These are phyloP conservation scores for Penicillium coprophilum DNA, from an alignment of 495 filamentous ascomycete genomes.

Conservation along the genomic window DNA sequence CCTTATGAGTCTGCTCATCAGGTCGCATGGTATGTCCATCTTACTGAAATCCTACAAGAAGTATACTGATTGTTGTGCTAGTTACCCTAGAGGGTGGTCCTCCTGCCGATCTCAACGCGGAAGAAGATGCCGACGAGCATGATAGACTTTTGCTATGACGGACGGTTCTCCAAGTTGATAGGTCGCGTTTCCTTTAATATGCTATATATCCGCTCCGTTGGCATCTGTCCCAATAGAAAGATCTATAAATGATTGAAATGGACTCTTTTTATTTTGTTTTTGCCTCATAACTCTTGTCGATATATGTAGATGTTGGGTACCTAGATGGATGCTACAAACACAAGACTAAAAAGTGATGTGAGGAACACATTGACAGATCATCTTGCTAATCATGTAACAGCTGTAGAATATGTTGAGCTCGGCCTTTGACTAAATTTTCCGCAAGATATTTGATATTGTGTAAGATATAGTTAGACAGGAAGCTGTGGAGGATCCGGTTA, in stretches of 20 bases:
- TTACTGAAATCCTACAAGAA: background rate
- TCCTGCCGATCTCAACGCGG: constrained; percentile 12
- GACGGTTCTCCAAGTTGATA: background rate
- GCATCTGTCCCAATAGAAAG: background rate
- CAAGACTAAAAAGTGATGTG: background rate
- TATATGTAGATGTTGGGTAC: background rate
- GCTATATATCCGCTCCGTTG: background rate
- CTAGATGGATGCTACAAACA: background rate
- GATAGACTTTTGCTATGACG: constrained; percentile 16
- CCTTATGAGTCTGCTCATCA: constrained; percentile 64
- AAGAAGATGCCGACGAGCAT: constrained; percentile 24
- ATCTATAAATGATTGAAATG: background rate
- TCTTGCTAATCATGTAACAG: background rate
- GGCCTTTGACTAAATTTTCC: background rate
- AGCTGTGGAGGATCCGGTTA: background rate
- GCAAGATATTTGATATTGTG: background rate
- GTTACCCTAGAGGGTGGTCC: constrained; percentile 23
- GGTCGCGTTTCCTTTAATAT: background rate
- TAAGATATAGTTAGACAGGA: background rate
- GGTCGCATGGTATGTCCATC: constrained; percentile 64
- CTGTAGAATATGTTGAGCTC: background rate
- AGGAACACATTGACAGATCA: background rate
- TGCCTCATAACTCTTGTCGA: background rate
- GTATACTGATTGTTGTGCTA: constrained; percentile 12
- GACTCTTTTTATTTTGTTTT: background rate